Evolutionary conservation across 129 eudicot genomes (phyloP), one percentile per base, ranked within the genome.

Genomic region (Pittosporum tobira): DNA sequence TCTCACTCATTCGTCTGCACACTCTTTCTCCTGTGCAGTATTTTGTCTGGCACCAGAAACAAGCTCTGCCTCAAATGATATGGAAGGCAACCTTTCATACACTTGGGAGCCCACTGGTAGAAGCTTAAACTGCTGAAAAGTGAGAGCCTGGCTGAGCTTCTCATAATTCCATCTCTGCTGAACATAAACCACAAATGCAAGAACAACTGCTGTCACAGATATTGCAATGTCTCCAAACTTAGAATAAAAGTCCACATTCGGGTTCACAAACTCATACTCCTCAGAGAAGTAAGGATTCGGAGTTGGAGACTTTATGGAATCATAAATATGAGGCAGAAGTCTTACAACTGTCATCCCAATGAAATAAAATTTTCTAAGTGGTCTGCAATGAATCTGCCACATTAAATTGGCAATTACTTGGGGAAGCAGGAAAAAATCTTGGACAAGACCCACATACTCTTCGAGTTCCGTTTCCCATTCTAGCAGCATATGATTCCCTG

Each of bases 401-500:
- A 83, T 29, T 14, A 81, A 34, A 69, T 91, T 91, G 42, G 83
- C 99, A 6, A 91, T 75, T n/a, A 91, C 73, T 59, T 91, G 96
- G 22, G 99, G 99, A 66, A 91, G 85, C 49, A 91, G 77, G 70
- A 91, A 91, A 26, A 91, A 78, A 59, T 87, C 99, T 72, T 87
- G 99, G 58, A 83, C 75, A 0, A 91, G 73, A 40, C 99, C 99
- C 19, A 77, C 29, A 36, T 91, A 91, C 77, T 91, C 96, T 73
- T 76, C 90, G 10, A 91, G 71, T 59, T 78, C 88, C 14, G 79
- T 77, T 49, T 78, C 77, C 99, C 96, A 87, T 31, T 68, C 76
- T 21, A 69, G 74, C 49, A 83, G 40, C 19, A 64, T 69, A 40
- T 72, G 86, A 46, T 75, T 65, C 26, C 79, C 77, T 8, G 62